Base-by-base conservation (phyloP, 768 basidiomycete genomes). In the Boletus reticulatus region DNA sequence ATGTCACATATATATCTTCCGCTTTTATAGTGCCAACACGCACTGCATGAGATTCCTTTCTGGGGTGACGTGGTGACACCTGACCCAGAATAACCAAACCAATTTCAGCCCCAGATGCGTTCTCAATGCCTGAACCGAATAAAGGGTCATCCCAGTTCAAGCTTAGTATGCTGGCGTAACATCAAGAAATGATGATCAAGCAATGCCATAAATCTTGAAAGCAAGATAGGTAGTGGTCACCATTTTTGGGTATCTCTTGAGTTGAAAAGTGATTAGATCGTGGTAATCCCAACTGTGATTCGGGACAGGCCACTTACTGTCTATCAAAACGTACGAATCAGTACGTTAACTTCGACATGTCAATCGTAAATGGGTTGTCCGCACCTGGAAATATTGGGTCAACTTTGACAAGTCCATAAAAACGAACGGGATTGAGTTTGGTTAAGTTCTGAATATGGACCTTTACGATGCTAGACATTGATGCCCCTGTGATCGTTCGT, bases 31-130 rank as follows among this genome's bases (percentile, higher is more conserved):
- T 36, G 12, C 41, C 6, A 39, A n/a, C 39, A 12, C 24, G 58
- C 58, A 62, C 58, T 22, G 58, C 65, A 58, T 60, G 62, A 53
- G 36, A 41, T 60, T 57, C 67, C 45, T 54, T 66, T 66, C 56
- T 52, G 55, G 63, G 65, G 37, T 50, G 64, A 56, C 65, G 36
- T 38, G 13, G 19, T 50, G 56, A 50, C 66, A 63, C 57, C 51
- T 61, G 64, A 50, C 52, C 34, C 37, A 12, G 52, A 57, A 57
- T 20, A 22, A 19, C 47, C 36, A 52, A 38, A 27, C 43, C n/a
- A n/a, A n/a, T n/a, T n/a, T n/a, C n/a, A n/a, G n/a, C n/a, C n/a
- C n/a, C n/a, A n/a, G n/a, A 29, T 5, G 10, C 27, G 6, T 14
- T n/a, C 13, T 55, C 37, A 16, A 31, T 24, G 10, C 16, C 51